phyloP scores from a whole-genome alignment of 805 yeast genomes.

The Kazachstania psychrophila region DNA sequence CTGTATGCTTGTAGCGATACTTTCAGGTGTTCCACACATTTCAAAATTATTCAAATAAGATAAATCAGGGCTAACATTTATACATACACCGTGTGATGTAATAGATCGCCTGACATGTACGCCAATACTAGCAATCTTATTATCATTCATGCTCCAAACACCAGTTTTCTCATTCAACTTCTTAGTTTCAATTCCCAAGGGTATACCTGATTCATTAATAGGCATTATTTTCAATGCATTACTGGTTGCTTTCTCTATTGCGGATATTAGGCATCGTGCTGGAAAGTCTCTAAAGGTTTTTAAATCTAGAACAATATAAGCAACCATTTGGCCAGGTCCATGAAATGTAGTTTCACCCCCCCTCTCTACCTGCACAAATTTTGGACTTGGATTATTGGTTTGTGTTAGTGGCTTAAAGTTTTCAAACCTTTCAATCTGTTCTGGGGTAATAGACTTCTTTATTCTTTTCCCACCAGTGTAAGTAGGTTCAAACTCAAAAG shows the following conservation, averaged over 20 bases:
- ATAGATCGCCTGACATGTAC: constrained; percentile 75
- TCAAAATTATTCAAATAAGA: constrained; percentile 59
- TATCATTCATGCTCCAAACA: constrained; percentile 59
- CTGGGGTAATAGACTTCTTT: constrained; percentile 38
- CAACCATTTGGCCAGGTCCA: constrained; percentile 89
- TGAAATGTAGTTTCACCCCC: constrained; percentile 98
- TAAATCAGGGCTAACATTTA: constrained; percentile 69
- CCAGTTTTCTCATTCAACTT: constrained; percentile 67
- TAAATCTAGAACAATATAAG: constrained; percentile 71
- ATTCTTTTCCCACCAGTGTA: constrained; percentile 91
- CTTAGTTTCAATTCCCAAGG: constrained; percentile 1
- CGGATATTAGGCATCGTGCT: constrained; percentile 56
- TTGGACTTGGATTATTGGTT: constrained; percentile 36
- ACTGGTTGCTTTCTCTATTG: constrained; percentile 51
- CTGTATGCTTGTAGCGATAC: constrained; percentile 45
- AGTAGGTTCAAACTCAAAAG: constrained; percentile 78
- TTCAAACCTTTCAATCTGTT: constrained; percentile 20
- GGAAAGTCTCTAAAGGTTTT: constrained; percentile 47
- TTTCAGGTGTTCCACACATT: constrained; percentile 77
- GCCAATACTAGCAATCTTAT: constrained; percentile 79
- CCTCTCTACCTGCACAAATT: constrained; percentile 67
- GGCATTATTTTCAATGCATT: constrained; percentile 31
- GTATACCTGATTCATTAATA: constrained; percentile 2
- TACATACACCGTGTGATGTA: constrained; percentile 82
- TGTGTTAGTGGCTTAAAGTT: constrained; percentile 15